Base-by-base conservation (phyloP, 768 basidiomycete species). In the Boletus rubroflammeus region DNA sequence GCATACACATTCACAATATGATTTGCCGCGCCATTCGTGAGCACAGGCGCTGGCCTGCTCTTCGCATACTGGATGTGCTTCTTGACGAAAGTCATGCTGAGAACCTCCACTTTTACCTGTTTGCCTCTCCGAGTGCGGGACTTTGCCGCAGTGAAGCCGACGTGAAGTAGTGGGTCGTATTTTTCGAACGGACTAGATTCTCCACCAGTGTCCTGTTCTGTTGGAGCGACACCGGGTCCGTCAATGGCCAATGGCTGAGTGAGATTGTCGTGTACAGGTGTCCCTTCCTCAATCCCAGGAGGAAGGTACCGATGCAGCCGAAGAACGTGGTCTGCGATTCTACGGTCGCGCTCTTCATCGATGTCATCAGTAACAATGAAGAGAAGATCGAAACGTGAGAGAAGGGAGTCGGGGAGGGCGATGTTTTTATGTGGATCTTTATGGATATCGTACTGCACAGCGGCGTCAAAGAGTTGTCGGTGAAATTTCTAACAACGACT, bases 381-480 rank as follows among this genome's bases (percentile, higher is more conserved):
- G 36, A 99, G 82, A 50, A 99, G 75, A 76, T 99, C 96, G 76
- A 99, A 99, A 83, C 96, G 96, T 23, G 96, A 98, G 35, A 99
- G 82, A 36, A 99, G 81, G 25, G 96, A 99, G 71, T 98, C 96
- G 11, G 96, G 96, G 11, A 99, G 82, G 13, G 96, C 96, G 57
- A 99, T 99, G 66, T 99, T 99, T 75, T 90, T 90, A 75, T 98
- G 96, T 29, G 96, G 96, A 70, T 99, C 96, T 72, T 99, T 99
- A 75, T 99, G 96, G 36, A 99, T 90, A 73, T 99, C 96, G 70
- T 99, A 99, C 92, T 98, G 66, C n/a, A 48, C 9, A 50, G 8
- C 55, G 39, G 46, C 50, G 50, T 63, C 57, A 63, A 31, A 17
- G 41, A 3, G 8, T n/a, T n/a, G 32, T 52, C 53, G 15, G 34